Evolutionary conservation across 176 grass and related monocot genomes (phyloP).

Genomic region (Oryza rufipogon): DNA sequence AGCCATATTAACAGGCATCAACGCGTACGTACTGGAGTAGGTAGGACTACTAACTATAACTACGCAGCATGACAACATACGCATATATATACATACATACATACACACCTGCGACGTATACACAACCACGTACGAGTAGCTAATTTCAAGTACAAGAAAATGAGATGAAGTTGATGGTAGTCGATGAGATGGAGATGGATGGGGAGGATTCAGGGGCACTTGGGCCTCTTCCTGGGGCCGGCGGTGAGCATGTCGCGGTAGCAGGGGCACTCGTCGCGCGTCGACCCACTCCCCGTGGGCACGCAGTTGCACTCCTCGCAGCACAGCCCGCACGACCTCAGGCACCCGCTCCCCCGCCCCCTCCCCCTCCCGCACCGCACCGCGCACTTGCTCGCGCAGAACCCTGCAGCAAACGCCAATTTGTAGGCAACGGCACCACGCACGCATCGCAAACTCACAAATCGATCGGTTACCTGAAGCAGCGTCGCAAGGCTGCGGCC

Average conservation of each 20-base stretch:
- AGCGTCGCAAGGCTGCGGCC: slow-evolving; percentile 34
- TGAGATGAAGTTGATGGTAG: too few species aligned
- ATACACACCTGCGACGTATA: not conserved
- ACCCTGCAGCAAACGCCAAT: not conserved
- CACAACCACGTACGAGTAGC: too few species aligned
- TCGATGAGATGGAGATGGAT: too few species aligned
- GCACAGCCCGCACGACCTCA: slow-evolving; percentile 53
- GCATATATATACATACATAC: too few species aligned
- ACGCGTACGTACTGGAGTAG: too few species aligned
- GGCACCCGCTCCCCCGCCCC: slow-evolving; percentile 36
- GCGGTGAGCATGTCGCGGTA: slow-evolving; percentile 64
- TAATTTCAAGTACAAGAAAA: too few species aligned
- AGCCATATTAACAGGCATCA: not conserved
- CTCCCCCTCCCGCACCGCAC: slow-evolving; percentile 36
- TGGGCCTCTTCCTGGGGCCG: slow-evolving; percentile 40
- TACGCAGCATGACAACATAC: too few species aligned
- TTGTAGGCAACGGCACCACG: too few species aligned
- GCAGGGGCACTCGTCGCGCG: slow-evolving; percentile 65
- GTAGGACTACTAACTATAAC: too few species aligned
- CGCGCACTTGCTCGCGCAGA: slow-evolving; percentile 63
- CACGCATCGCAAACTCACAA: too few species aligned
- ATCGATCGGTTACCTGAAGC: slow-evolving; percentile 28
- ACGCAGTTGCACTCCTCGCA: slow-evolving; percentile 78
- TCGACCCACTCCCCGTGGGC: slow-evolving; percentile 29
- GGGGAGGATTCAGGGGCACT: slow-evolving; percentile 31